Evolutionary conservation across 805 yeast genomes (phyloP).

Genomic region (Scheffersomyces amazonensis): DNA sequence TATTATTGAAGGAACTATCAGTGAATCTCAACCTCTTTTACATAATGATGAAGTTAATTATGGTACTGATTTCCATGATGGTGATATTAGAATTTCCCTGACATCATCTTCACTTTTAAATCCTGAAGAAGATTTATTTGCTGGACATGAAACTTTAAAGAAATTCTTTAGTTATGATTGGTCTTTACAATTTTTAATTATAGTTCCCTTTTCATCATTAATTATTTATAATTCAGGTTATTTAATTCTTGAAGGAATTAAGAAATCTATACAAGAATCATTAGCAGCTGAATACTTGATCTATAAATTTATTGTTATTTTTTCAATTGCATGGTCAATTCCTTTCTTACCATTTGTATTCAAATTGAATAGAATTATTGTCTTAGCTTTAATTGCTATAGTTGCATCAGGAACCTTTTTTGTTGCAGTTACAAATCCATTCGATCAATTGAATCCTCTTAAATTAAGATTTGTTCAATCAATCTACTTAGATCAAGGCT

Average conservation of each 20-base stretch:
- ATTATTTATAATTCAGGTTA: slow-evolving; percentile 54
- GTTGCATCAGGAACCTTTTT: slow-evolving; percentile 34
- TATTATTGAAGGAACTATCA: slow-evolving; percentile 10
- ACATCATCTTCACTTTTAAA: slow-evolving; percentile 7
- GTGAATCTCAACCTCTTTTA: slow-evolving; percentile 32
- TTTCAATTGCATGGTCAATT: slow-evolving; percentile 30
- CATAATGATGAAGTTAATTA: slow-evolving; percentile 13
- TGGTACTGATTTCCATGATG: slow-evolving; percentile 14
- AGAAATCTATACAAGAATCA: slow-evolving; percentile 72
- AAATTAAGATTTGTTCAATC: slow-evolving; percentile 70
- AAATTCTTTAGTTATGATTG: slow-evolving; percentile 70
- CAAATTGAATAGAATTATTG: slow-evolving; percentile 56
- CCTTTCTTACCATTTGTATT: slow-evolving; percentile 70
- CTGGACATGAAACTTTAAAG: slow-evolving; percentile 1
- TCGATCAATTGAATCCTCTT: slow-evolving; percentile 59
- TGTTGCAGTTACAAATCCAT: slow-evolving; percentile 51
- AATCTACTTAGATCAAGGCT: slow-evolving; percentile 42
- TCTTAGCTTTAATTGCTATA: slow-evolving; percentile 35
- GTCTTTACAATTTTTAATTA: slow-evolving; percentile 67
- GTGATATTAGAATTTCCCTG: slow-evolving; percentile 2
- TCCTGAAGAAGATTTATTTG: slow-evolving; percentile 5
- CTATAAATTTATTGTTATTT: slow-evolving; percentile 21
- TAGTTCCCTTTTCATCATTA: slow-evolving; percentile 64
- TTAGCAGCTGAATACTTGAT: slow-evolving; percentile 36
- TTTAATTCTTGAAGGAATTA: slow-evolving; percentile 59